Conservation (phyloP, 805 yeast genomes). For the Starmerella potacharoeniae region DNA sequence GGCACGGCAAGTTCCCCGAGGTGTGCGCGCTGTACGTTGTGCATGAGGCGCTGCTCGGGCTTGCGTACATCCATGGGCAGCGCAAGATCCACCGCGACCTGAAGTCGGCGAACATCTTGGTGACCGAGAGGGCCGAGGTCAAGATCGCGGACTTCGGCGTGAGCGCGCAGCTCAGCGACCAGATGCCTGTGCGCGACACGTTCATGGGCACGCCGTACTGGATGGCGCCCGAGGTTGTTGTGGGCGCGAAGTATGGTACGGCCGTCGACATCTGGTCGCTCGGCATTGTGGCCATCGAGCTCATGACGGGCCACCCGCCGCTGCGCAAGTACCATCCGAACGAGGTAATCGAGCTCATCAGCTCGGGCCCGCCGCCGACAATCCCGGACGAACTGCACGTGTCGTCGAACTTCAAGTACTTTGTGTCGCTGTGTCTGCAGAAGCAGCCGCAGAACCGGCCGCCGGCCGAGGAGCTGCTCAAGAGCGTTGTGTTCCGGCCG, state of each 20-base stretch:
- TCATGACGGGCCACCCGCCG: slow-evolving; percentile 77
- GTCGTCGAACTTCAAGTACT: slow-evolving; percentile 34
- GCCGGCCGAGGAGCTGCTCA: slow-evolving; percentile 44
- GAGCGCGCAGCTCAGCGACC: slow-evolving; percentile 61
- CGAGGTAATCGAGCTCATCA: slow-evolving; percentile 63
- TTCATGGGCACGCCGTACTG: slow-evolving; percentile 94
- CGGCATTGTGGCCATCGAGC: slow-evolving; percentile 84
- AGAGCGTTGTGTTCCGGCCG: slow-evolving; percentile 22
- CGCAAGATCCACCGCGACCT: slow-evolving; percentile 79
- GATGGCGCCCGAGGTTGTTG: slow-evolving; percentile 98
- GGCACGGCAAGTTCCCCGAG: slow-evolving; percentile 45
- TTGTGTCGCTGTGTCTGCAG: slow-evolving; percentile 52
- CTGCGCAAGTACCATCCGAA: slow-evolving; percentile 59
- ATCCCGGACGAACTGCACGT: slow-evolving; percentile 22
- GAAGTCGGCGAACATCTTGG: slow-evolving; percentile 76
- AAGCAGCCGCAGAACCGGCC: slow-evolving; percentile 61
- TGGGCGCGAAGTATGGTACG: slow-evolving; percentile 56
- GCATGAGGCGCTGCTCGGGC: slow-evolving; percentile 54
- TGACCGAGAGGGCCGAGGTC: slow-evolving; percentile 56
- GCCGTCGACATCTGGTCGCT: slow-evolving; percentile 94
- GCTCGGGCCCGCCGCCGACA: slow-evolving; percentile 51
- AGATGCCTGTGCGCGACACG: slow-evolving; percentile 46
- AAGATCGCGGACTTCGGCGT: slow-evolving; percentile 93
- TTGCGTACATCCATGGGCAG: slow-evolving; percentile 64
- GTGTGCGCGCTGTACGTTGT: slow-evolving; percentile 50